phyloP scores from a whole-genome alignment of 2,329 filamentous ascomycete species.

The Trichoderma koningii region DNA sequence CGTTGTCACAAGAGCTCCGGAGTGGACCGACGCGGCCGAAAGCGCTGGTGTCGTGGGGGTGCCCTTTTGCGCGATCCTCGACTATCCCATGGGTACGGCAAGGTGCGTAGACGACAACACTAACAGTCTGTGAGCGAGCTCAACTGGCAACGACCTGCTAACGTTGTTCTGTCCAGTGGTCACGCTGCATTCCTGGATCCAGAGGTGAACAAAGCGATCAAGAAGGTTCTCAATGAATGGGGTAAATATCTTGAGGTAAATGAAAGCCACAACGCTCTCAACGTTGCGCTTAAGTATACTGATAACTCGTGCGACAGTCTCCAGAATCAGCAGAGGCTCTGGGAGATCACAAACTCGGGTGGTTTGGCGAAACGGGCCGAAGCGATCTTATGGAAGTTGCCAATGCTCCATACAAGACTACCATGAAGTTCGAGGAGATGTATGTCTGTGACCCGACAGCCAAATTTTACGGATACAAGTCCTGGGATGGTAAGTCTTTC shows the following conservation, averaged over 20 bases:
- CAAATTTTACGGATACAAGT: slow-evolving; percentile 61
- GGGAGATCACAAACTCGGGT: slow-evolving; percentile 48
- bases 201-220: slow-evolving; percentile 56
- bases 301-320: slow-evolving; percentile 37
- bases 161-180: slow-evolving; percentile 39
- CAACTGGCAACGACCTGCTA: not conserved
- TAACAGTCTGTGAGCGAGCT: not conserved
- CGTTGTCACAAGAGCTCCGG: slow-evolving; percentile 52
- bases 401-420: slow-evolving; percentile 48
- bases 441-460: slow-evolving; percentile 60
- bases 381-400: slow-evolving; percentile 54
- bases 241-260: slow-evolving; percentile 53
- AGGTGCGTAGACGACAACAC: slow-evolving; percentile 39
- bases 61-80: slow-evolving; percentile 56
- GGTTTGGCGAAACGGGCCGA: slow-evolving; percentile 56
- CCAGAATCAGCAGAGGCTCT: slow-evolving; percentile 58
- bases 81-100: slow-evolving; percentile 59
- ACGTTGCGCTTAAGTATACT: not conserved
- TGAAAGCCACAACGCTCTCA: not conserved
- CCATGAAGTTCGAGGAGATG: slow-evolving; percentile 58
- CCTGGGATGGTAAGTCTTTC: slow-evolving; percentile 59
- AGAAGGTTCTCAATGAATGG: slow-evolving; percentile 60
- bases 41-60: slow-evolving; percentile 56
- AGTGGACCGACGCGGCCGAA: slow-evolving; percentile 56
- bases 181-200: slow-evolving; percentile 58